These are phyloP conservation scores for Solanum hybrid DNA, from an alignment of 305 asterid species.

Conservation along the genomic window DNA sequence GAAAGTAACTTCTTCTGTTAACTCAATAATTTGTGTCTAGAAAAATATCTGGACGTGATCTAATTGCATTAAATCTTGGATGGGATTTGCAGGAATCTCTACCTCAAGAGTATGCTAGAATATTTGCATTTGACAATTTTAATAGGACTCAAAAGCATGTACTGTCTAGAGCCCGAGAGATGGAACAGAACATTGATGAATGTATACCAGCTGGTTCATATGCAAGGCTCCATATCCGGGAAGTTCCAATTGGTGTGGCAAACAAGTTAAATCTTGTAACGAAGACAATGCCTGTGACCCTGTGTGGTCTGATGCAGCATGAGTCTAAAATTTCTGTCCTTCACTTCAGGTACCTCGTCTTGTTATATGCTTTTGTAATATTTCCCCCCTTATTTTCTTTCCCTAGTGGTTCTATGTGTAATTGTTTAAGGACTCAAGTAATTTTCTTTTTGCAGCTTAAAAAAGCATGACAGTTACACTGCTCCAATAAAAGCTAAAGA, in stretches of 20 bases:
- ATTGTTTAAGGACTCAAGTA: background rate
- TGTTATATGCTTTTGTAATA: background rate
- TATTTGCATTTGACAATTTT: constrained; percentile 84
- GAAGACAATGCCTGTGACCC: constrained; percentile 49
- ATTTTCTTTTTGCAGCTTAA: constrained; percentile 40
- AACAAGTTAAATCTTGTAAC: constrained; percentile 40
- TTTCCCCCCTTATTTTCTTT: background rate
- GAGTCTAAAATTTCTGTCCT: constrained; percentile 91
- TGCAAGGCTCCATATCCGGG: constrained; percentile 59
- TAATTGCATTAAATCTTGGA: constrained; percentile 6
- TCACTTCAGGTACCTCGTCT: constrained; percentile 68
- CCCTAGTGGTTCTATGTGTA: background rate
- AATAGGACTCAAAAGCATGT: constrained; percentile 75
- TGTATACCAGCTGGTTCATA: constrained; percentile 61
- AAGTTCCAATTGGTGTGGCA: constrained; percentile 44
- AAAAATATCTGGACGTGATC: constrained; percentile 1
- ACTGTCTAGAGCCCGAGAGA: constrained; percentile 56
- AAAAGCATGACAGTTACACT: constrained; percentile 65
- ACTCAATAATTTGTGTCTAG: background rate
- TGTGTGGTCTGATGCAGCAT: constrained; percentile 79
- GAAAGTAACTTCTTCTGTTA: constrained; percentile 46
- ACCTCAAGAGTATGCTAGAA: constrained; percentile 84
- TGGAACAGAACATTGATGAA: constrained; percentile 52
- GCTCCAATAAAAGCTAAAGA: constrained; percentile 96
- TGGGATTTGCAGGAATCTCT: constrained; percentile 69